phyloP scores from a whole-genome alignment of 2,329 filamentous ascomycete species.

The Trichoderma simmonsii region DNA sequence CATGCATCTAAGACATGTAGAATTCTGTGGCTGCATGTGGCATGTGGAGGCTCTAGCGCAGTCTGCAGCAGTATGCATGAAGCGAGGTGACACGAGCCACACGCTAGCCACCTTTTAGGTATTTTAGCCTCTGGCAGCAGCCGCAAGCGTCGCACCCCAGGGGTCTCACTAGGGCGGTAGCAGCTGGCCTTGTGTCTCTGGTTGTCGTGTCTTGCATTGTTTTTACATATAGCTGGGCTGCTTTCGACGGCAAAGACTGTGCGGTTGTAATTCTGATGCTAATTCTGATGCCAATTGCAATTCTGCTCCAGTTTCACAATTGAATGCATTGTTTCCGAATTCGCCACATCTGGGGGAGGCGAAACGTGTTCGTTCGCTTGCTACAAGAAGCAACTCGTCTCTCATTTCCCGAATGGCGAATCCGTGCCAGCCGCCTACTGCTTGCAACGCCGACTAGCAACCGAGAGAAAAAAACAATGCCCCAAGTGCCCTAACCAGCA shows the following conservation, averaged over 20 bases:
- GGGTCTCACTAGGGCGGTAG: background rate
- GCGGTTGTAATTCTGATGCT: background rate
- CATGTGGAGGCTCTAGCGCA: background rate
- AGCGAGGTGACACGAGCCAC: slow-evolving; percentile 10
- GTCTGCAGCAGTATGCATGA: background rate
- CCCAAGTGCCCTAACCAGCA: background rate
- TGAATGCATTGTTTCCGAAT: background rate
- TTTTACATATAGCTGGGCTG: background rate
- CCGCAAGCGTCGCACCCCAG: slow-evolving; percentile 9
- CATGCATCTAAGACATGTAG: slow-evolving; percentile 13
- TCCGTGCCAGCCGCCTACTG: background rate
- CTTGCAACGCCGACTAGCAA: background rate
- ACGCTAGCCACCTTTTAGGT: background rate
- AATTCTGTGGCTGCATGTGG: background rate
- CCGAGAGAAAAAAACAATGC: background rate
- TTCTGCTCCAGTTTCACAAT: background rate
- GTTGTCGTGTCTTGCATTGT: background rate
- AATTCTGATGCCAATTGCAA: background rate
- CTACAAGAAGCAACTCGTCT: background rate
- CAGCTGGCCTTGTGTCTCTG: background rate
- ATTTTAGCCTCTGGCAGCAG: slow-evolving; percentile 6
- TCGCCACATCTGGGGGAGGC: background rate
- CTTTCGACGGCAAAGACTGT: background rate
- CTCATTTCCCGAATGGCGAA: background rate
- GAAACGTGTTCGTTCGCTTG: background rate